Base-by-base conservation (phyloP, 257 asterid species). In the Ocimum tenuiflorum region DNA sequence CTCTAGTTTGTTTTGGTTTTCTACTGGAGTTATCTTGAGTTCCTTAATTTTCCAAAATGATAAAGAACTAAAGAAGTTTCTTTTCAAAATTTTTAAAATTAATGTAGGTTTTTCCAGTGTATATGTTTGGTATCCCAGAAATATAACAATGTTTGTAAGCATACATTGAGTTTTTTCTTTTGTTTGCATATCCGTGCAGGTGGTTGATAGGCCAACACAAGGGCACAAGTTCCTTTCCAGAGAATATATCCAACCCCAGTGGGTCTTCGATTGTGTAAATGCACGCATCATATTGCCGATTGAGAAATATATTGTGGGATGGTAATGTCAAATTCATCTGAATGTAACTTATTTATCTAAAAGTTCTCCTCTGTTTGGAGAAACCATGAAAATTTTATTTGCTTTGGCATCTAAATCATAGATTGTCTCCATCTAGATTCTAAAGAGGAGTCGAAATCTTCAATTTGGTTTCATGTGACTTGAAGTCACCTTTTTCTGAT, bases 161-260 rank as follows among this genome's bases (percentile, higher is more conserved):
- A 31, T 54, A 39, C 18, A 9, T 69, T 39, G 66, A 69, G 57
- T 8, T 48, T 36, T 45, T 10, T 14, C n/a, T 43, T 72, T 65
- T 33, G 47, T 0, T 41, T 35, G 31, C 1, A 24, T 24, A 24
- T 24, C 4, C 4, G 18, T 75, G 82, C 92, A 94, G 99, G 77
- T 94, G 72, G 94, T 94, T 65, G 99, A 94, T 77, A 82, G 99
- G 69, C 94, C 97, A 64, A 65, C 86, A 18, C 96, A 86, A 76
- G 89, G 83, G n/a, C 94, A 68, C 63, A 90, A 73, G 67, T 83
- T 84, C 79, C 95, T 86, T 52, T 86, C 96, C 63, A 78, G 99
- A 72, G 97, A 82, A 36, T 90, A 94, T 79, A 73, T 94, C 48
- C 99, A 94, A 77, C 99, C 99, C 10, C 99, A 94, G 82, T 94